phyloP scores from a whole-genome alignment of 2,329 filamentous ascomycete genomes.

The Trichoderma sp. region DNA sequence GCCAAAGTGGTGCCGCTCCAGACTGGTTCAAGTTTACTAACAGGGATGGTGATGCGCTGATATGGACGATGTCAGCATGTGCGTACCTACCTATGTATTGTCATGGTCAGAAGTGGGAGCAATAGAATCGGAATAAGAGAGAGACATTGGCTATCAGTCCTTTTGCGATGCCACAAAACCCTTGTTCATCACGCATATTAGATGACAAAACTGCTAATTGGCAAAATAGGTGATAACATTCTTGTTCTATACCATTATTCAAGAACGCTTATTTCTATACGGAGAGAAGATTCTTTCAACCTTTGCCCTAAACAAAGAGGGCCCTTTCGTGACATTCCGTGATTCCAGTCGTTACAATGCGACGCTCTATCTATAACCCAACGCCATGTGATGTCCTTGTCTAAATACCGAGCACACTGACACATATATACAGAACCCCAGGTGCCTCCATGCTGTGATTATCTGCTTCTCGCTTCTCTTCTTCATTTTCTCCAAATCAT shows the following conservation, averaged over 20 bases:
- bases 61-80: background rate
- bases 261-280: background rate
- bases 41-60: background rate
- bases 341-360: background rate
- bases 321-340: background rate
- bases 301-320: background rate
- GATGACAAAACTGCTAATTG: background rate
- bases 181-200: background rate
- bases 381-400: background rate
- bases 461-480: background rate
- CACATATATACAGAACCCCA: background rate
- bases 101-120: background rate
- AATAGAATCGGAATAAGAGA: background rate
- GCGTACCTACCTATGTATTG: background rate
- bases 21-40: background rate
- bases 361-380: background rate
- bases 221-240: background rate
- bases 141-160: background rate
- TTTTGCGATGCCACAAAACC: background rate
- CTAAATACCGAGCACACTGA: background rate
- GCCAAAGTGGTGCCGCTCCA: conserved; percentile 8
- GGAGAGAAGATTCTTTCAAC: background rate
- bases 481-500: background rate
- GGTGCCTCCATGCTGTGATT: background rate
- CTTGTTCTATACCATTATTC: background rate